These are phyloP conservation scores for Fraxinus dipetala DNA, from an alignment of 305 asterid species.

Conservation along the genomic window DNA sequence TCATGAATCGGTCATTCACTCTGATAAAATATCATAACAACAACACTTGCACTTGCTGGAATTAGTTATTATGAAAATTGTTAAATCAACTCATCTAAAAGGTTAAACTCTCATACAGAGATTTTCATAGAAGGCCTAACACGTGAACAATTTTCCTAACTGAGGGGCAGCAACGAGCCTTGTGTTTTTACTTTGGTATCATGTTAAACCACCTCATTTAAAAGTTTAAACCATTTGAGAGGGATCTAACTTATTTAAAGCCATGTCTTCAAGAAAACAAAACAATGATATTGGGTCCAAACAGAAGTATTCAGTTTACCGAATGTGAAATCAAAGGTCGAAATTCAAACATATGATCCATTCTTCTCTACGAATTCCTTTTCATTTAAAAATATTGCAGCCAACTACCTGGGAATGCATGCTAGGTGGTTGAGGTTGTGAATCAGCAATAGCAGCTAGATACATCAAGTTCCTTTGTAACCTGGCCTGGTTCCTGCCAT, in stretches of 20 bases:
- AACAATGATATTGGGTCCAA: neutral
- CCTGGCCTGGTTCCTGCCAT: constrained; percentile 71
- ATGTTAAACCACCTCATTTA: neutral
- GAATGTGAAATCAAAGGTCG: neutral
- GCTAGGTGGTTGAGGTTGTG: constrained; percentile 87
- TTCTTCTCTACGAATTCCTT: neutral
- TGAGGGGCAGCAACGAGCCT: neutral
- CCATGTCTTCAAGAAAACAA: neutral
- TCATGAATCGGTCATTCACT: neutral
- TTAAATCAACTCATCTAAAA: neutral
- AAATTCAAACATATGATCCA: neutral
- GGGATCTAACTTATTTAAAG: neutral
- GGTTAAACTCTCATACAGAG: neutral
- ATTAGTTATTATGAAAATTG: neutral
- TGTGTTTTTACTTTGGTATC: neutral
- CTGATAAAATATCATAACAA: neutral
- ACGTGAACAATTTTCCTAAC: neutral
- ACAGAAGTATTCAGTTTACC: neutral
- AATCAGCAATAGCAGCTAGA: constrained; percentile 96
- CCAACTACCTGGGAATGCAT: constrained; percentile 79
- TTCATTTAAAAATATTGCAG: neutral
- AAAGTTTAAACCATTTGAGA: neutral
- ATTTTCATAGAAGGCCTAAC: neutral
- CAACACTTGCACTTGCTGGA: neutral
- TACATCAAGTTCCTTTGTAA: constrained; percentile 92